Evolutionary conservation across 1,284 basidiomycete genomes (phyloP).

Genomic region (Tilletiaria anomala): DNA sequence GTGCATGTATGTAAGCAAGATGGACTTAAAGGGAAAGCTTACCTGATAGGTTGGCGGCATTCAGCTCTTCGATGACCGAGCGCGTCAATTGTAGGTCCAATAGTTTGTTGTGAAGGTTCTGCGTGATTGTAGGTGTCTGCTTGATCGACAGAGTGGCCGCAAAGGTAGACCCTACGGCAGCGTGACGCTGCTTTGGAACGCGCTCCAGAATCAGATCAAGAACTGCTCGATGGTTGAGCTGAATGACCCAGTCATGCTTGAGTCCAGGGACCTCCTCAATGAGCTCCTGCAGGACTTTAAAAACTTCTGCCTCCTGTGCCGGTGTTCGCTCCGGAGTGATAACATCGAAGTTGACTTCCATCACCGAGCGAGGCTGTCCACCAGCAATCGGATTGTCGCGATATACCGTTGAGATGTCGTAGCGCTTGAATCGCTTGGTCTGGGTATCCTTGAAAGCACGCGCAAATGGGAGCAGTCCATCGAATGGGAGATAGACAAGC

Average conservation of each 20-base stretch:
- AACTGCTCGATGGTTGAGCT: constrained; percentile 31
- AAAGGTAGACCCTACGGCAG: too few species aligned
- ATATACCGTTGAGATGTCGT: constrained; percentile 50
- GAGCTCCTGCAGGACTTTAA: constrained; percentile 32
- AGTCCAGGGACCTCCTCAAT: constrained; percentile 33
- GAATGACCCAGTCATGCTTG: constrained; percentile 27
- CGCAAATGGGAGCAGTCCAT: constrained; percentile 60
- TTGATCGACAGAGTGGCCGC: too few species aligned
- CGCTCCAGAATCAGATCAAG: constrained; percentile 26
- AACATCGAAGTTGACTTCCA: constrained; percentile 39
- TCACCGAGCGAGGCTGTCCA: constrained; percentile 37
- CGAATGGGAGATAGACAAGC: constrained; percentile 37
- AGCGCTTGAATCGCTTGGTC: constrained; percentile 71
- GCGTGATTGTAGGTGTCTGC: too few species aligned
- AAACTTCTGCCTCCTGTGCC: constrained; percentile 37
- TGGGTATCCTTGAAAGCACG: constrained; percentile 62
- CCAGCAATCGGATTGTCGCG: constrained; percentile 38
- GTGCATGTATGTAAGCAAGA: not conserved
- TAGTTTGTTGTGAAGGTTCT: too few species aligned
- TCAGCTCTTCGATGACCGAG: constrained; percentile 34
- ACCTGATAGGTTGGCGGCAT: constrained; percentile 16
- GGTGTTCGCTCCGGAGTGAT: constrained; percentile 33
- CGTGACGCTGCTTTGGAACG: constrained; percentile 23
- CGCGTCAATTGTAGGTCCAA: too few species aligned
- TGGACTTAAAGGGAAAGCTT: not conserved